phyloP scores from a whole-genome alignment of 306 rosid species.

The Macrotyloma uniflorum region DNA sequence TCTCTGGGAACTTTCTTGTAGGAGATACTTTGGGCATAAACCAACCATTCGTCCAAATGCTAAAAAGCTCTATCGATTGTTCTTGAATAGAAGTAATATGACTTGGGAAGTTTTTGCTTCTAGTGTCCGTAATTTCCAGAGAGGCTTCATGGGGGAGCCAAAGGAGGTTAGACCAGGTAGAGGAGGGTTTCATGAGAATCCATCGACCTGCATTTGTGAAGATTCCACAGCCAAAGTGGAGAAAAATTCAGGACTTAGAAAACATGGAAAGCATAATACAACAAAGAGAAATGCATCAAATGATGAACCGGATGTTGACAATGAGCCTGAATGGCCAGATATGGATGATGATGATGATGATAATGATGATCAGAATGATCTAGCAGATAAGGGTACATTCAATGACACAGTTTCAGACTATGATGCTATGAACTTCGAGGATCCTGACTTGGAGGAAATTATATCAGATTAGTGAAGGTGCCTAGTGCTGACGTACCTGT shows the following conservation, averaged over 20 bases:
- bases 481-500: conserved; percentile 16
- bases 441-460: conserved; percentile 88
- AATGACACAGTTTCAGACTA: conserved; percentile 65
- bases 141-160: conserved; percentile 97
- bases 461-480: conserved; percentile 71
- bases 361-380: conserved; percentile 69
- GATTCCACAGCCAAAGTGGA: conserved; percentile 58
- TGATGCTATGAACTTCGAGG: conserved; percentile 68
- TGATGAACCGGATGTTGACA: conserved; percentile 56
- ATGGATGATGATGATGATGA: conserved; percentile 78
- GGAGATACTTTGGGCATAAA: conserved; percentile 98
- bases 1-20: conserved; percentile 44
- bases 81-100: conserved; percentile 68
- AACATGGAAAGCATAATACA: conserved; percentile 55
- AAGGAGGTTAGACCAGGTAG: conserved; percentile 92
- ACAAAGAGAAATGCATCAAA: conserved; percentile 46
- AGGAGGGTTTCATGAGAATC: conserved; percentile 98
- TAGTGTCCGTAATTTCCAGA: conserved; percentile 70
- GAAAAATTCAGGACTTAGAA: conserved; percentile 51
- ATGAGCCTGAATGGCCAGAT: conserved; percentile 68
- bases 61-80: conserved; percentile 80
- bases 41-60: conserved; percentile 99
- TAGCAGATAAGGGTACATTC: conserved; percentile 54
- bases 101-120: conserved; percentile 96
- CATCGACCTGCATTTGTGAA: conserved; percentile 90